These are phyloP conservation scores for Dendrobium huoshanense DNA, from an alignment of 106 monocot species.

Conservation along the genomic window DNA sequence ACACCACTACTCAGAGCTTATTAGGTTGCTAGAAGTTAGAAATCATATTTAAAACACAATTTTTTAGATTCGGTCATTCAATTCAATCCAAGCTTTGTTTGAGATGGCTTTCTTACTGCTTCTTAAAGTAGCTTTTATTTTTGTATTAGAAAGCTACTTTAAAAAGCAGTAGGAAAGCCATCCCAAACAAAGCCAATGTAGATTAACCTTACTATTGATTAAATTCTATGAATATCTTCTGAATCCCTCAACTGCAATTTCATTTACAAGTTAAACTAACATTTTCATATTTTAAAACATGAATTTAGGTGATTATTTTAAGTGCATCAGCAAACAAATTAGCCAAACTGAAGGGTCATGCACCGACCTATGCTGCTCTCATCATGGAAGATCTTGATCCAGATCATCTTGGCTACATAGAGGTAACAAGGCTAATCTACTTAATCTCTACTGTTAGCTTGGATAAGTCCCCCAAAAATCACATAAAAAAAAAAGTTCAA, in stretches of 20 bases:
- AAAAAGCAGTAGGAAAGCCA: no score
- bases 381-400: conserved; percentile 98
- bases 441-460: background rate
- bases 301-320: conserved; percentile 77
- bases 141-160: no score
- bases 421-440: conserved; percentile 34
- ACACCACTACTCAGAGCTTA: background rate
- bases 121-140: no score
- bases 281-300: background rate
- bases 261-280: background rate
- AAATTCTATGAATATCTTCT: no score
- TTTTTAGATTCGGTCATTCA: background rate
- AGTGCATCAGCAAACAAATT: conserved; percentile 94
- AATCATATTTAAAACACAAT: background rate
- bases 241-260: no score
- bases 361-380: conserved; percentile 73
- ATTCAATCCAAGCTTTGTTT: no score
- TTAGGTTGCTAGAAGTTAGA: background rate
- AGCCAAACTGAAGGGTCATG: conserved; percentile 64
- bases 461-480: background rate
- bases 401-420: conserved; percentile 77
- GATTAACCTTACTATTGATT: no score
- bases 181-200: no score
- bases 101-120: no score
- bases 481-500: background rate